These are phyloP conservation scores for Cnidoscolus chayamansa DNA, from an alignment of 441 rosid species.

Conservation along the genomic window DNA sequence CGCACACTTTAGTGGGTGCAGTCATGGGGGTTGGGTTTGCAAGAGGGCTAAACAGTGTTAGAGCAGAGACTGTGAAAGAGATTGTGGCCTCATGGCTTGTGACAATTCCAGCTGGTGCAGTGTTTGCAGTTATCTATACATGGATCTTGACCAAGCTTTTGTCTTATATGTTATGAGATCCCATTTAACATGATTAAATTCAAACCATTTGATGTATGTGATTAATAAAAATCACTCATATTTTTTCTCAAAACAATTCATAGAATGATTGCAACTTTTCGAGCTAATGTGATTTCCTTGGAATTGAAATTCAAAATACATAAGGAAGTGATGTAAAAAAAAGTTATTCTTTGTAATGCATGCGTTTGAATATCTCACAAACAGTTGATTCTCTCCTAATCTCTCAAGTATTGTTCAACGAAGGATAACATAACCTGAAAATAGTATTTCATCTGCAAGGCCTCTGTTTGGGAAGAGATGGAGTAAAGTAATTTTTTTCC, in stretches of 20 bases:
- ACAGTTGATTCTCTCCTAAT: background rate
- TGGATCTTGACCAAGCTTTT: conserved; percentile 82
- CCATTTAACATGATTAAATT: conserved; percentile 17
- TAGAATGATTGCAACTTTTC: conserved; percentile 26
- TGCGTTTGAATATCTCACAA: background rate
- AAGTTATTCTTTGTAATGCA: background rate
- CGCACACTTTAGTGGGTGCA: conserved; percentile 95
- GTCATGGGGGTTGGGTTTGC: conserved; percentile 99
- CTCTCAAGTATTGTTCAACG: too few species aligned
- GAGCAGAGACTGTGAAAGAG: conserved; percentile 87
- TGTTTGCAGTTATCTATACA: conserved; percentile 74
- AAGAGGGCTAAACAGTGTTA: conserved; percentile 81
- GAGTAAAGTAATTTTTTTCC: too few species aligned
- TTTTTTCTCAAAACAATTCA: conserved; percentile 4
- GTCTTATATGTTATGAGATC: conserved; percentile 52
- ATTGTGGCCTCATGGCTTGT: conserved; percentile 91
- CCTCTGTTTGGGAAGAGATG: too few species aligned
- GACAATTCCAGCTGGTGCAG: conserved; percentile 88
- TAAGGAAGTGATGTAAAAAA: conserved; percentile 10
- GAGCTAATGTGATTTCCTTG: conserved; percentile 26
- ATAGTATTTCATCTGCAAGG: background rate
- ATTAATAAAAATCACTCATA: conserved; percentile 27
- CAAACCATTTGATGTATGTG: conserved; percentile 31
- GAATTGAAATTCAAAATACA: conserved; percentile 10
- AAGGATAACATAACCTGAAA: background rate